Percentiles rank a stretch among this genome's conserved stretches.
Evolutionary conservation across 306 rosid genomes (phyloP).

Genomic region (Quercus rubra): DNA sequence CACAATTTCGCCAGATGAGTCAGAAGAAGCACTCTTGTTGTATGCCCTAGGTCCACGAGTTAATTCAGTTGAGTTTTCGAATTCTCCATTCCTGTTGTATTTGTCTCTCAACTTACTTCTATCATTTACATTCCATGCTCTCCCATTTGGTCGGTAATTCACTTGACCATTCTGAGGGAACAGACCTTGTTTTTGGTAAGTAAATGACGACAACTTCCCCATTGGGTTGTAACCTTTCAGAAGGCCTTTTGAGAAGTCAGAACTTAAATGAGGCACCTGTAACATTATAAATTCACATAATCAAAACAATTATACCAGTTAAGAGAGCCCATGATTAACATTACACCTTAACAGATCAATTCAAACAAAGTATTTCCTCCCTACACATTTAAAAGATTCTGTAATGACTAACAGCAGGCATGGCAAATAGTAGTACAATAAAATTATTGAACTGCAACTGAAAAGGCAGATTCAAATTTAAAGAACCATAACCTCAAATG

Average conservation of each 20-base stretch:
- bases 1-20: slow-evolving; percentile 37
- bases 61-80: slow-evolving; percentile 43
- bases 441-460: neutral
- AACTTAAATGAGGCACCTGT: slow-evolving; percentile 48
- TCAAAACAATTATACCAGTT: neutral
- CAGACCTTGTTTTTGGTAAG: slow-evolving; percentile 33
- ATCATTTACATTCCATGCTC: slow-evolving; percentile 38
- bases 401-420: neutral
- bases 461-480: neutral
- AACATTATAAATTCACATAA: slow-evolving; percentile 9
- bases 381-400: neutral
- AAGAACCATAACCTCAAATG: neutral
- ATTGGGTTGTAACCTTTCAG: slow-evolving; percentile 39
- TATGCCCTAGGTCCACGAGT: slow-evolving; percentile 70
- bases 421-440: neutral
- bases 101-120: slow-evolving; percentile 32
- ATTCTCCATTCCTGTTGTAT: slow-evolving; percentile 35
- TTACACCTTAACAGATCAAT: neutral
- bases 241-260: slow-evolving; percentile 38
- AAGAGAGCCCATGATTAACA: neutral
- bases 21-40: slow-evolving; percentile 29
- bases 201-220: slow-evolving; percentile 36
- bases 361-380: neutral
- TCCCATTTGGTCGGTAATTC: slow-evolving; percentile 34
- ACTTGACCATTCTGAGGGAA: slow-evolving; percentile 20